Percentiles rank a stretch among this genome's conserved stretches.
phyloP scores from a whole-genome alignment of 2,329 filamentous ascomycete species.

The Fonsecaea monophora region DNA sequence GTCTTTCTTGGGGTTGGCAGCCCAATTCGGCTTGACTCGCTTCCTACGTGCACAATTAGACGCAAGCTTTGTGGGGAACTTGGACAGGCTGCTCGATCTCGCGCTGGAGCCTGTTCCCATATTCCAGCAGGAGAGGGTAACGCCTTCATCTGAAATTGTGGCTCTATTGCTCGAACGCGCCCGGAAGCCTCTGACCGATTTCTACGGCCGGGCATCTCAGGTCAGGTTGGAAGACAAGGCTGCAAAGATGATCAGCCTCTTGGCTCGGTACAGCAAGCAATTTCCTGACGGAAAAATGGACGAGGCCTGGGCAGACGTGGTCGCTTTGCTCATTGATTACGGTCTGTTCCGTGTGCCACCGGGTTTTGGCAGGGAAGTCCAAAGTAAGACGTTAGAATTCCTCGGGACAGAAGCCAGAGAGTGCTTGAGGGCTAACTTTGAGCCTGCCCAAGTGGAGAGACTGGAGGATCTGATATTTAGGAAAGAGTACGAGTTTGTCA shows the following conservation, averaged over 20 bases:
- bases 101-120: not conserved
- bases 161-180: not conserved
- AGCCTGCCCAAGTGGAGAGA: no score
- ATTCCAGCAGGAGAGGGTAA: not conserved
- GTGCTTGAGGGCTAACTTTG: no score
- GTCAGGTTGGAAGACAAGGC: not conserved
- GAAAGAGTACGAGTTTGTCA: no score
- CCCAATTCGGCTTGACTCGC: not conserved
- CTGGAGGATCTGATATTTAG: no score
- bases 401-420: no score
- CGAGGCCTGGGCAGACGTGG: not conserved
- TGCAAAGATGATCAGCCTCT: not conserved
- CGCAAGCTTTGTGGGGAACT: not conserved
- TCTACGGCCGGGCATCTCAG: not conserved
- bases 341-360: not conserved
- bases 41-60: not conserved
- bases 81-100: not conserved
- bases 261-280: not conserved
- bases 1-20: not conserved
- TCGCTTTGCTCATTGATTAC: conserved; percentile 7
- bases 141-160: not conserved
- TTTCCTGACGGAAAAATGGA: not conserved
- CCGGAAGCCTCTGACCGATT: not conserved
- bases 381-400: no score
- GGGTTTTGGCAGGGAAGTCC: not conserved